Evolutionary conservation across 495 filamentous ascomycete genomes (phyloP), one percentile per base, ranked within the genome.

Genomic region (Sabuloglossum arenarium): DNA sequence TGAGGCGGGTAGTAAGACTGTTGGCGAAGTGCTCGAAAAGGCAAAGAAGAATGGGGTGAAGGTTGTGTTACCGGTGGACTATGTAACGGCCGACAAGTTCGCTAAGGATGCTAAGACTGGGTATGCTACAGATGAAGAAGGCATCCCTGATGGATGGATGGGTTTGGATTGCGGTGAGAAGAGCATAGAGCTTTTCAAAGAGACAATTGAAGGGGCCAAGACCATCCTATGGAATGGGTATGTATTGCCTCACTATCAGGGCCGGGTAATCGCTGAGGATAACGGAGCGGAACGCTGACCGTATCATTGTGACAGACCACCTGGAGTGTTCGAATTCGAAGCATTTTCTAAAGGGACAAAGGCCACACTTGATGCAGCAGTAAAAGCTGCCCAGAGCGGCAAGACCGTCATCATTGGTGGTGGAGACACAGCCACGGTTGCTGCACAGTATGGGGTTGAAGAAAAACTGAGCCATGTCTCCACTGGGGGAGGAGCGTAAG

Each of bases 321-420:
- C 88, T 14, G 91, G 91, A 65, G 91, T 99, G 57, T 99, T 97
- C 65, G 91, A 99, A 77, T 78, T 99, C 60, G 86, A 97, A 65
- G 79, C 82, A 60, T 99, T 99, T 69, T 86, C 88, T 61, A 80
- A 75, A 25, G 91, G 85, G 59, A 97, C 91, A 60, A 89, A 94
- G 79, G 74, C 77, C 50, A 91, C 86, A 23, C 79, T 97, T 61
- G 82, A 96, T 62, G 86, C 85, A 52, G 86, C 81, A 27, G 88
- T 96, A 25, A 71, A 71, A 10, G 93, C 87, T 53, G 82, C 81
- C 30, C 69, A 86, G 69, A 77, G 69, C 29, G 89, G 86, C 63
- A 82, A 86, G 71, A 94, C 87, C 60, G 93, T 96, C 62, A 97
- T 99, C 71, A 94, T 99, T 65, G 91, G 91, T 58, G 91, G 91